Conservation (phyloP, 306 rosid genomes). For the Arachis stenosperma region DNA sequence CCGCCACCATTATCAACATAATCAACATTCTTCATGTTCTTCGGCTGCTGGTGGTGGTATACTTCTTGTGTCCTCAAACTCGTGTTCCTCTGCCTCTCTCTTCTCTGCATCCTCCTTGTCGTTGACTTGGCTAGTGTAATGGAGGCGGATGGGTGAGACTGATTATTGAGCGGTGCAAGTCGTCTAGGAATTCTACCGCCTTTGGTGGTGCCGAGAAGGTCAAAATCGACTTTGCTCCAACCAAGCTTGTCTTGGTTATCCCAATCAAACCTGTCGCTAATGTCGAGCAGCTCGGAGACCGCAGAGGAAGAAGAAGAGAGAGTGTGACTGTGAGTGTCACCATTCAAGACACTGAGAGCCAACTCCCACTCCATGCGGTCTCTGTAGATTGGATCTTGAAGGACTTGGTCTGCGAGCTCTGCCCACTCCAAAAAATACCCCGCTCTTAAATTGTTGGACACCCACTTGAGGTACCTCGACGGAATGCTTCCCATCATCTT, state of each 20-base stretch:
- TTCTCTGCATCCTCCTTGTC: slow-evolving; percentile 39
- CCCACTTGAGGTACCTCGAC: slow-evolving; percentile 68
- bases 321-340: neutral
- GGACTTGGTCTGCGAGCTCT: slow-evolving; percentile 66
- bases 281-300: slow-evolving; percentile 46
- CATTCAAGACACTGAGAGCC: slow-evolving; percentile 46
- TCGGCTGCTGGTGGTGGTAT: too few species aligned
- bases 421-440: slow-evolving; percentile 60
- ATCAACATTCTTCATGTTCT: neutral
- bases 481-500: slow-evolving; percentile 73
- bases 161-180: neutral
- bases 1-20: neutral
- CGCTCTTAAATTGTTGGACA: slow-evolving; percentile 57
- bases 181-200: slow-evolving; percentile 61
- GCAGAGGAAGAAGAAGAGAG: slow-evolving; percentile 18
- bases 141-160: neutral
- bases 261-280: slow-evolving; percentile 71
- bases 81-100: slow-evolving; percentile 43
- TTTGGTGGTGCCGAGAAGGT: slow-evolving; percentile 69
- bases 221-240: slow-evolving; percentile 59
- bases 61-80: neutral
- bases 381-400: slow-evolving; percentile 58
- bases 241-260: slow-evolving; percentile 58
- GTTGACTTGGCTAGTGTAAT: neutral
- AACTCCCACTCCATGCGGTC: slow-evolving; percentile 74